These are phyloP conservation scores for Elaeis oleifera DNA, from an alignment of 202 grass and related monocot species.

Conservation along the genomic window DNA sequence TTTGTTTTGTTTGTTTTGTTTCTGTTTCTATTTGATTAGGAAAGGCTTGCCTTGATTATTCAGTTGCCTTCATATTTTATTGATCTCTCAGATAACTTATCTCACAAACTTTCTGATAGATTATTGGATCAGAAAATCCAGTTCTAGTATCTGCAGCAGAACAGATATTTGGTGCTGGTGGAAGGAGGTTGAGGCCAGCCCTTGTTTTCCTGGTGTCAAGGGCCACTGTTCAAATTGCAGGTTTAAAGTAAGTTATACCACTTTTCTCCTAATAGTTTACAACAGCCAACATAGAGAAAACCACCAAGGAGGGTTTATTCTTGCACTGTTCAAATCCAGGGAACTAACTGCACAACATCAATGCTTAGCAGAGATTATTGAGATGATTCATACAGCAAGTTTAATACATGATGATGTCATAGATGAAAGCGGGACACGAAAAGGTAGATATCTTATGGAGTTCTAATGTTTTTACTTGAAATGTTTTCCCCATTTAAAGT, in stretches of 20 bases:
- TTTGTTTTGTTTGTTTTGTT: too few species aligned
- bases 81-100: constrained; percentile 11
- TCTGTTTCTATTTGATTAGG: background rate
- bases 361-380: constrained; percentile 87
- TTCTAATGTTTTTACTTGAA: too few species aligned
- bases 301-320: constrained; percentile 5
- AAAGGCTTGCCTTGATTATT: constrained; percentile 11
- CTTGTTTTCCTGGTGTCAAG: constrained; percentile 96
- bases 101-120: constrained; percentile 49
- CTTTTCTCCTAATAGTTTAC: background rate
- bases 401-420: constrained; percentile 96
- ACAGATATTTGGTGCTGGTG: constrained; percentile 95
- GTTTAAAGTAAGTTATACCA: constrained; percentile 53
- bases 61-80: constrained; percentile 12
- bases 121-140: constrained; percentile 95
- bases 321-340: constrained; percentile 28
- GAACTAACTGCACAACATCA: constrained; percentile 72
- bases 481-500: too few species aligned
- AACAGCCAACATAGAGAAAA: background rate
- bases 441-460: constrained; percentile 40
- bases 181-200: constrained; percentile 86
- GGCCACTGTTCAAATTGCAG: constrained; percentile 63
- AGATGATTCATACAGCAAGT: constrained; percentile 99
- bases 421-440: constrained; percentile 83
- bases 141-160: constrained; percentile 78